Conservation (phyloP, 2,329 filamentous ascomycete species). For the Fusarium concolor region DNA sequence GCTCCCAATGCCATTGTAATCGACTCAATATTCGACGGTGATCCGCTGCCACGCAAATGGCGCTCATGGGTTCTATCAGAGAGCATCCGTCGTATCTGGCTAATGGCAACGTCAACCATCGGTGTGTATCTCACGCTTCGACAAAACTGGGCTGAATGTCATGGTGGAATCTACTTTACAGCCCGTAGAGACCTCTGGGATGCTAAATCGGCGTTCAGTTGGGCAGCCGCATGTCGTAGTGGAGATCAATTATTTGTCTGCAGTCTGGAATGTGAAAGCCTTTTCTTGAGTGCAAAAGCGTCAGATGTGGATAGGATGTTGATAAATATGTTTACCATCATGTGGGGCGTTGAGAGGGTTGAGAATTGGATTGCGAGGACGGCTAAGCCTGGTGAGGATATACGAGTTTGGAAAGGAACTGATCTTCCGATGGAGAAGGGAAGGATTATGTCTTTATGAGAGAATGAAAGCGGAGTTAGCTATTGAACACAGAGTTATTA, state of each 20-base stretch:
- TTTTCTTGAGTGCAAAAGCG: slow-evolving; percentile 8
- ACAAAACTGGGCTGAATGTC: slow-evolving; percentile 20
- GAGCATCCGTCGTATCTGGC: slow-evolving; percentile 14
- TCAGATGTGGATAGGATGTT: slow-evolving; percentile 3
- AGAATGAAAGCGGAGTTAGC: no score
- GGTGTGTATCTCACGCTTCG: slow-evolving; percentile 2
- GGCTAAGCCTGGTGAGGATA: neutral
- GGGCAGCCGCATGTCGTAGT: neutral
- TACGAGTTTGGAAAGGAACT: neutral
- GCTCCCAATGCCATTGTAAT: neutral
- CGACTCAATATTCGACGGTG: slow-evolving; percentile 7
- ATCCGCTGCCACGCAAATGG: neutral
- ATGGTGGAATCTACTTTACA: slow-evolving; percentile 6
- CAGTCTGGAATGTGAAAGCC: slow-evolving; percentile 13
- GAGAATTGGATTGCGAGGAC: slow-evolving; percentile 23
- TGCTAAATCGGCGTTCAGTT: neutral
- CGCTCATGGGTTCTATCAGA: slow-evolving; percentile 16
- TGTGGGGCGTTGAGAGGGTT: slow-evolving; percentile 21
- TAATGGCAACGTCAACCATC: slow-evolving; percentile 7
- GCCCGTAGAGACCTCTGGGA: neutral
- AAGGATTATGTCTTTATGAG: neutral
- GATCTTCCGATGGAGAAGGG: neutral
- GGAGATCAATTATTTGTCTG: slow-evolving; percentile 1
- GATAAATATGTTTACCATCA: slow-evolving; percentile 9
- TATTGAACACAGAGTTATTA: neutral